A percentile compares a stretch with the other conserved stretches of the same genome.
Evolutionary conservation across 495 filamentous ascomycete genomes (phyloP).

Genomic region (Hypoxylon fragiforme): DNA sequence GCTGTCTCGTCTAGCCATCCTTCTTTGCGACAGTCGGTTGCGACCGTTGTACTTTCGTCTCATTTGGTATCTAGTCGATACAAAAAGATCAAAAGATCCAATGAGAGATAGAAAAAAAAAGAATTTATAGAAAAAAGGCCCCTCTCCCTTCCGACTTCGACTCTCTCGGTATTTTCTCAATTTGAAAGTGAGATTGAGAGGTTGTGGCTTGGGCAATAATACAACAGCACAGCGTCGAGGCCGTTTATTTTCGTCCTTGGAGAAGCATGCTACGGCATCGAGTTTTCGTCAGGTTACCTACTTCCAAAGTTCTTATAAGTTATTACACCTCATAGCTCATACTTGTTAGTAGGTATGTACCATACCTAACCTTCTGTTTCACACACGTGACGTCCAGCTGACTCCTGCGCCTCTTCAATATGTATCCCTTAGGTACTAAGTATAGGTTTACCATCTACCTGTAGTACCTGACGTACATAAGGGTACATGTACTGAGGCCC

Average conservation of each 20-base stretch:
- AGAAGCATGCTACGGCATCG: conserved; percentile 9
- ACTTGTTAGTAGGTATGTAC: too few species aligned
- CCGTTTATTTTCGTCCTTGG: conserved; percentile 1
- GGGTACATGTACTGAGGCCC: too few species aligned
- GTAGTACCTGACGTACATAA: too few species aligned
- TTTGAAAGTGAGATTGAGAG: too few species aligned
- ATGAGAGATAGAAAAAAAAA: background rate
- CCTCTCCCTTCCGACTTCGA: too few species aligned
- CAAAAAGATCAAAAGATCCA: background rate
- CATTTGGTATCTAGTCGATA: background rate
- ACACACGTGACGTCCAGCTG: conserved; percentile 20
- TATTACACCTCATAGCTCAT: too few species aligned
- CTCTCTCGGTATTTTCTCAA: too few species aligned
- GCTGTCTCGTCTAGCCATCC: conserved; percentile 20
- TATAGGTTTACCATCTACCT: too few species aligned
- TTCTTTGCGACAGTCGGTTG: conserved; percentile 19
- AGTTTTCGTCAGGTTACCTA: background rate
- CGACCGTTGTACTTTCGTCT: conserved; percentile 22
- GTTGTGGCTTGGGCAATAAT: too few species aligned
- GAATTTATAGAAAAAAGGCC: background rate
- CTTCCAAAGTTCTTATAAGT: too few species aligned
- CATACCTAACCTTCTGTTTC: conserved; percentile 12
- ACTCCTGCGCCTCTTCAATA: background rate
- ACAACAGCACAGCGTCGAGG: too few species aligned
- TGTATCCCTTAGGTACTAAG: background rate